Percentiles rank a stretch among this genome's conserved stretches.
Evolutionary conservation across 495 filamentous ascomycete genomes (phyloP).

Genomic region (Penicillium waksmanii): DNA sequence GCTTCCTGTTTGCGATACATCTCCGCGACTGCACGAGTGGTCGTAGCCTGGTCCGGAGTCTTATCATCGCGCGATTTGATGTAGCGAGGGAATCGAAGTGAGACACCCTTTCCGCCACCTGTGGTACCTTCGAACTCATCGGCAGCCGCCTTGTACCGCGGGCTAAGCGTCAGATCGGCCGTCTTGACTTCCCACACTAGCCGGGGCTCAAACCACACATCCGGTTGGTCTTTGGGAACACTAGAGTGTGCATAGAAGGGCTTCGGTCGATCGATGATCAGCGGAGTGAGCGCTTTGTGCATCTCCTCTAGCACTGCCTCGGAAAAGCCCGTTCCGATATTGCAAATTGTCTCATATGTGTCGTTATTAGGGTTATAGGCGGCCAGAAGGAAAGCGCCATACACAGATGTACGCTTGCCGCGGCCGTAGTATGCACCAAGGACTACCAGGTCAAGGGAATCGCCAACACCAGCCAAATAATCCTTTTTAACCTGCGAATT

Average conservation of each 20-base stretch:
- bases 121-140: constrained; percentile 60
- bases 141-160: constrained; percentile 80
- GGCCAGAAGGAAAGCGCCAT: constrained; percentile 92
- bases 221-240: constrained; percentile 88
- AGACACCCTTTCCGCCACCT: constrained; percentile 81
- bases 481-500: constrained; percentile 86
- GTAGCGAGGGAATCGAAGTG: constrained; percentile 87
- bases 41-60: constrained; percentile 89
- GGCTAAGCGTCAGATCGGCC: constrained; percentile 90
- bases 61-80: constrained; percentile 92
- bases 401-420: constrained; percentile 92
- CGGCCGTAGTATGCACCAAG: constrained; percentile 92
- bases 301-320: constrained; percentile 84
- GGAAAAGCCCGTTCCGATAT: constrained; percentile 96
- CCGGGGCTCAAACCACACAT: constrained; percentile 96
- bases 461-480: constrained; percentile 88
- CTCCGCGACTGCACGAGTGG: constrained; percentile 80
- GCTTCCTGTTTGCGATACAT: constrained; percentile 97
- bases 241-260: constrained; percentile 89
- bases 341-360: constrained; percentile 92
- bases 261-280: constrained; percentile 86
- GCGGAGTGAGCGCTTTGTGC: constrained; percentile 67
- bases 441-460: constrained; percentile 95
- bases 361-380: constrained; percentile 84
- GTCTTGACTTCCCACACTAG: constrained; percentile 98